Evolutionary conservation across 2,329 filamentous ascomycete species (phyloP).

Genomic region (Niveomyces coronatus): DNA sequence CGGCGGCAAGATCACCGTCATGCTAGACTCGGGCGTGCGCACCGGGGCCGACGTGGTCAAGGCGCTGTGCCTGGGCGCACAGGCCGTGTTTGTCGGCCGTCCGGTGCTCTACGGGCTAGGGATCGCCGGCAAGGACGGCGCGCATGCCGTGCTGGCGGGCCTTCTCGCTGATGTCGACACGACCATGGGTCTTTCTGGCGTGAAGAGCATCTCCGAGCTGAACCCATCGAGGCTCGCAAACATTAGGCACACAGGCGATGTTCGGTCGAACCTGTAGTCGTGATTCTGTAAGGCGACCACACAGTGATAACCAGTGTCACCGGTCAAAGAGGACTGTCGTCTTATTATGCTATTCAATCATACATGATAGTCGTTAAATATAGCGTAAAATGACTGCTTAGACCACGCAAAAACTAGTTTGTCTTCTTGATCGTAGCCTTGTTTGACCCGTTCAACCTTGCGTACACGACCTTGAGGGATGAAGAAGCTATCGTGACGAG

Average conservation of each 20-base stretch:
- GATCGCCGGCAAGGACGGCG: conserved; percentile 32
- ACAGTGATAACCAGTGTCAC: too few relatives aligned
- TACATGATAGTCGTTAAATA: too few relatives aligned
- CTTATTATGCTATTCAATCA: too few relatives aligned
- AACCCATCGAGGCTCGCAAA: conserved; percentile 23
- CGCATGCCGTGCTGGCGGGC: conserved; percentile 41
- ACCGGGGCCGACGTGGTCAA: conserved; percentile 31
- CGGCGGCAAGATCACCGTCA: conserved; percentile 45
- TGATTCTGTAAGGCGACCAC: too few relatives aligned
- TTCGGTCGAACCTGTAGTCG: conserved; percentile 22
- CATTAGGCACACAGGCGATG: conserved; percentile 23
- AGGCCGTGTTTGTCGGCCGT: conserved; percentile 33
- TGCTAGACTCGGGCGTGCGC: conserved; percentile 35
- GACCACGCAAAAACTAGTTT: conserved; percentile 9
- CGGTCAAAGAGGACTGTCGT: too few relatives aligned
- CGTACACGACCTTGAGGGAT: conserved; percentile 60
- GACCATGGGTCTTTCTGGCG: conserved; percentile 44
- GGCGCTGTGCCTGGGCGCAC: conserved; percentile 29
- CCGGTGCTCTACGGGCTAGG: conserved; percentile 28
- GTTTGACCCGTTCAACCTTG: conserved; percentile 49
- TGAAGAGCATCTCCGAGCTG: conserved; percentile 30
- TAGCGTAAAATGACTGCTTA: too few relatives aligned
- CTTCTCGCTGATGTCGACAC: conserved; percentile 35
- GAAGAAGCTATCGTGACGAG: conserved; percentile 64
- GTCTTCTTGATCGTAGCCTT: conserved; percentile 22